Evolutionary conservation across 352 stramenopile species (phyloP).

Genomic region (Aphanomyces euteiches): DNA sequence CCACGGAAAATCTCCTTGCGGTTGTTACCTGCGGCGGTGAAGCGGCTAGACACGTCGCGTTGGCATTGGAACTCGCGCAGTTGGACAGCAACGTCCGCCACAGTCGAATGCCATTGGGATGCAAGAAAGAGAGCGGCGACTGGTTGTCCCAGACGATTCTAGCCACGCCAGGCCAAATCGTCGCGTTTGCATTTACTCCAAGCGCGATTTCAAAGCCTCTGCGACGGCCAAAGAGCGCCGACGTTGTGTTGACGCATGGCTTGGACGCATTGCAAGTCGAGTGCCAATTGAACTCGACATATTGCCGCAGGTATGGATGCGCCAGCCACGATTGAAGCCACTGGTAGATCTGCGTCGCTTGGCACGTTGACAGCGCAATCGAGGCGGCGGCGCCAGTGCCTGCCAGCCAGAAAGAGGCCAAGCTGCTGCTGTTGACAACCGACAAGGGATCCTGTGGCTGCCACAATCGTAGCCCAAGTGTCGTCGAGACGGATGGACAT

Average conservation of each 20-base stretch:
- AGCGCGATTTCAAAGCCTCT: conserved; percentile 24
- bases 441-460: background rate
- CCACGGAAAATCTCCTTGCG: no score
- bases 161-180: background rate
- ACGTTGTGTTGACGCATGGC: background rate
- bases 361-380: conserved; percentile 2
- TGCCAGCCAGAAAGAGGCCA: background rate
- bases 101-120: conserved; percentile 4
- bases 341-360: conserved; percentile 11
- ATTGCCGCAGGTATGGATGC: conserved; percentile 24
- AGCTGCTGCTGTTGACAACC: background rate
- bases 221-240: background rate
- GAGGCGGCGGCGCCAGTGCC: background rate
- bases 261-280: background rate
- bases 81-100: conserved; percentile 12
- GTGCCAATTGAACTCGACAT: conserved; percentile 14
- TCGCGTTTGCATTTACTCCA: background rate
- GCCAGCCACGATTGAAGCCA: conserved; percentile 24
- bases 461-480: background rate
- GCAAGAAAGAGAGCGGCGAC: conserved; percentile 27
- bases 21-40: no score
- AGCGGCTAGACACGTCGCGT: conserved; percentile 9
- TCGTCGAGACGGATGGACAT: conserved; percentile 1
- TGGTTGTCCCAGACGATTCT: conserved; percentile 17
- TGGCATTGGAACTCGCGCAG: background rate